Evolutionary conservation across 139 green algal species (phyloP), one percentile per base, ranked within the genome.

Genomic region (Yamagishiella unicocca): DNA sequence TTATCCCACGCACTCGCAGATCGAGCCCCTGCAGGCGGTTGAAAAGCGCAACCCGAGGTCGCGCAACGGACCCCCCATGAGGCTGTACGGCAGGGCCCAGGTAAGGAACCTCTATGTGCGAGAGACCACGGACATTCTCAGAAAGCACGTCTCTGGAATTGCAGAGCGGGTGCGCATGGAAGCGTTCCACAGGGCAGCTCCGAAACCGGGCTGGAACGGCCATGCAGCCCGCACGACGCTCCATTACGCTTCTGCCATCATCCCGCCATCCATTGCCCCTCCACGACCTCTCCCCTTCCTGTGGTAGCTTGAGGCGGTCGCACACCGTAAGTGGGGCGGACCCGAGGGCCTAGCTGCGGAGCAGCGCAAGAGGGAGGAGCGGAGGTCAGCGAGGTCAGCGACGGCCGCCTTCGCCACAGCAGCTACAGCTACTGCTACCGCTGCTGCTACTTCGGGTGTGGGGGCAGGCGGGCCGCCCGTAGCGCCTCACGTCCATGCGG

Each of bases 301-400:
- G 12, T 61, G 50, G 50, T 27, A 84, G 77, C 55, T 84, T 37
- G 77, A 84, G 77, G 37, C 77, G 7, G 35, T 66, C 14, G 77
- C 77, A 4, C 55, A 74, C 55, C 77, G 55, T 24, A 84, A 84
- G 55, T 84, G 77, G 77, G 77, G 77, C 35, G 77, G 77, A 21
- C 53, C 77, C 0, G 37, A 73, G 25, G 77, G 77, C 4, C 77
- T 84, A 1, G 55, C 55, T 2, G 55, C 55, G 38, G 77, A 84
- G 55, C 77, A 74, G 55, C 77, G 58, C 9, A 29, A 43, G 37
- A 42, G 77, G 27, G 77, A 84, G 38, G 55, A 27, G 2, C 54
- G 77, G 0, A 29, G 77, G 55, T 38, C 58, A 5, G 37, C 55
- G 6, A 33, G n/a, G 31, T n/a, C 46, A 17, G 45, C 45, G 50